Base-by-base conservation (phyloP, 2,329 filamentous ascomycete genomes). In the Mycogone perniciosa region DNA sequence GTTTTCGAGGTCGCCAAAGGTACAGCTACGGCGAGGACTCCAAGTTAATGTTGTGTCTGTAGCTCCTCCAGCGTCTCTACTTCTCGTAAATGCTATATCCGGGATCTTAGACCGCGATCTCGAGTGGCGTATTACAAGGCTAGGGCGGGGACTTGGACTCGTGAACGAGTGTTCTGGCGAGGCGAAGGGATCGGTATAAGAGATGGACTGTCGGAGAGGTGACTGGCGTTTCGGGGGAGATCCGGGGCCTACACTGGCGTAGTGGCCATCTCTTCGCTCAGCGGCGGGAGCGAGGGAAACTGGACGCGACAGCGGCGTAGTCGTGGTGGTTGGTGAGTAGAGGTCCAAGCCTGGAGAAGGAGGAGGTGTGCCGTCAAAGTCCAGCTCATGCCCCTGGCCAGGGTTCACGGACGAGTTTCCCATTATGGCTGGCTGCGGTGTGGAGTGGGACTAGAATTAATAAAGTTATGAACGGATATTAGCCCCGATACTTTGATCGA, bases 121-220 rank as follows among this genome's bases (percentile, higher is more conserved):
- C 48, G 48, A 51, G 29, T 51, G 48, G 31, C 48, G 43, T 39
- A 38, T 51, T 11, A 11, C 37, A 46, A 51, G 44, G 43, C 45
- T 41, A 38, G 48, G 10, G 37, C 46, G 38, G n/a, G 41, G 48
- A 35, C 11, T 11, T 8, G 33, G 54, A 46, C 52, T 44, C 29
- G 42, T 44, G 42, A 9, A 42, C 13, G 26, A 20, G 26, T 11
- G 27, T 20, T 44, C 26, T 13, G 26, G 26, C 33, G 42, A 27
- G 8, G 41, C 45, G 35, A 46, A 44, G 38, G 46, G 49, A 48
- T 64, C 58, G 44, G 52, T 56, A 43, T 60, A 57, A 42, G 59
- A 63, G 42, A 62, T 53, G 6, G 64, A 64, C 44, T 66, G 58
- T 37, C 64, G 62, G 50, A 67, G 57, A 45, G 64, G 63, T 35